Base-by-base conservation (phyloP, 306 rosid species). In the Crotalaria pallida region DNA sequence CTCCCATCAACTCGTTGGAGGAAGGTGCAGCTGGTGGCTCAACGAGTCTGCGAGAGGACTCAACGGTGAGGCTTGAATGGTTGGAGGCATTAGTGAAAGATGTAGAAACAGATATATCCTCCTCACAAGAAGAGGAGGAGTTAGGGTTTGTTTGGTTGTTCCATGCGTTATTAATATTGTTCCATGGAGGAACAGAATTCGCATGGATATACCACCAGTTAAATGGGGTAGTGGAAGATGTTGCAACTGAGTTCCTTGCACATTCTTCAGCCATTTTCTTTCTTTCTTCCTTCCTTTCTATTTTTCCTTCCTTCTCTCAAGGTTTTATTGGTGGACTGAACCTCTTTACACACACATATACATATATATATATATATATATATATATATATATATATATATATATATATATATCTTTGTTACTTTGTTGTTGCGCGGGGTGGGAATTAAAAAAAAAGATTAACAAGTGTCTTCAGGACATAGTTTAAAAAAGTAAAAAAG, bases 61-160 rank as follows among this genome's bases (percentile, higher is more conserved):
- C 86, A 15, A 87, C 86, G 1, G 92, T 82, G 81, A 88, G 86
- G 44, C 71, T 82, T 0, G 98, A 92, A 68, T 89, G 96, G 79
- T 87, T 92, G 44, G 97, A 91, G 33, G 82, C 88, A 77, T 88
- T 91, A 21, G 89, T 92, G 73, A 91, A 87, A 19, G 98, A 92
- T 3, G 89, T 79, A n/a, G 96, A 86, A 58, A 79, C 81, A 0
- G 96, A 92, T 48, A 89, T 87, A 56, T 93, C 93, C 36, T 86
- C 96, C 0, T 90, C 94, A 53, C 96, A 86, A 23, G 92, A 84
- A 61, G 96, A 84, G 58, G 81, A 86, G 67, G 96, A 88, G 19
- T 87, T 80, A 41, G 83, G 95, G 82, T 86, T 83, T 41, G 83
- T 56, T 56, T 81, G 90, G 58, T 73, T 69, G 24, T 36, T 72